Evolutionary conservation across 2,329 filamentous ascomycete genomes (phyloP).

Genomic region (Parastagonospora nodorum): DNA sequence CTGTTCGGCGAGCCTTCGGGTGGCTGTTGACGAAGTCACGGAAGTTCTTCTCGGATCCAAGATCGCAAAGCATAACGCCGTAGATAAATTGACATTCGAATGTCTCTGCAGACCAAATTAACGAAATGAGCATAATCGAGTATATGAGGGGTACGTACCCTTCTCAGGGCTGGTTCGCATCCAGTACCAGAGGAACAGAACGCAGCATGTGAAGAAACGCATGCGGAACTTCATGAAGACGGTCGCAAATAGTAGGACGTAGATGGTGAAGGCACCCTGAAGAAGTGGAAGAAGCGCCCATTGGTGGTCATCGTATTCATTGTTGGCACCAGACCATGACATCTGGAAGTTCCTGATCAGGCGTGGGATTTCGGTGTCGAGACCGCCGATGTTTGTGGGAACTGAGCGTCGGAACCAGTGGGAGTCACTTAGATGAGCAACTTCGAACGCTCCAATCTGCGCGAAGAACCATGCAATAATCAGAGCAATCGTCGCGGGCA

Average conservation of each 20-base stretch:
- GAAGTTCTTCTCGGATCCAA: conserved; percentile 54
- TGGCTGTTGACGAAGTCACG: conserved; percentile 51
- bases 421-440: conserved; percentile 55
- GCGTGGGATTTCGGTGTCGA: conserved; percentile 52
- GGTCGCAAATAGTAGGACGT: conserved; percentile 54
- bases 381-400: conserved; percentile 49
- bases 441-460: conserved; percentile 55
- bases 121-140: background rate
- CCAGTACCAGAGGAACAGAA: conserved; percentile 57
- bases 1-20: conserved; percentile 45
- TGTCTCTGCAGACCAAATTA: conserved; percentile 50
- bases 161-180: conserved; percentile 52
- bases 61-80: conserved; percentile 58
- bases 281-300: conserved; percentile 60
- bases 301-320: conserved; percentile 60
- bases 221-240: conserved; percentile 56
- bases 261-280: conserved; percentile 58
- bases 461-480: conserved; percentile 57
- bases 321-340: conserved; percentile 58
- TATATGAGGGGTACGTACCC: conserved; percentile 42
- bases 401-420: conserved; percentile 59
- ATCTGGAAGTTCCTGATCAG: conserved; percentile 54
- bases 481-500: conserved; percentile 59
- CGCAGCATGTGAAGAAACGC: conserved; percentile 52
- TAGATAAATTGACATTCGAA: conserved; percentile 59